Evolutionary conservation across 2,329 filamentous ascomycete species (phyloP).

Genomic region (Cercospora berteroae): DNA sequence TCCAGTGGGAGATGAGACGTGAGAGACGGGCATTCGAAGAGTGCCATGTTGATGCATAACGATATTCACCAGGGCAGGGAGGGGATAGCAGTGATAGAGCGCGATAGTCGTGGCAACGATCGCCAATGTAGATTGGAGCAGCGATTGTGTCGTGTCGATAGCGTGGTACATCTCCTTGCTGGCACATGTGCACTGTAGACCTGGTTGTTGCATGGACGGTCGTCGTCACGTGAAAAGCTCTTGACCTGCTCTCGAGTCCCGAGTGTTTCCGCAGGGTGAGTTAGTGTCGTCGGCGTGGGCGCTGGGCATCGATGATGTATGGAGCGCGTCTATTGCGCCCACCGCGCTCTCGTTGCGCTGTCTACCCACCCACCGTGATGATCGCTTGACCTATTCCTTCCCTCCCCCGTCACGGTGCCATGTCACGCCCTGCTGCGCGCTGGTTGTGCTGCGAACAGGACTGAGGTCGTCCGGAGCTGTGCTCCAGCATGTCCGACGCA

Average conservation of each 20-base stretch:
- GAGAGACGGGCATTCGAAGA: conserved; percentile 33
- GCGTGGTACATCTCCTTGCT: background rate
- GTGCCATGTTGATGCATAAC: conserved; percentile 25
- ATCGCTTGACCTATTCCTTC: background rate
- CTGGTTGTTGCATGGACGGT: background rate
- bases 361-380: background rate
- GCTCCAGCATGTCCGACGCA: background rate
- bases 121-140: background rate
- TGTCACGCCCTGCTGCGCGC: background rate
- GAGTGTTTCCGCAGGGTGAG: background rate
- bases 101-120: background rate
- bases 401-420: background rate
- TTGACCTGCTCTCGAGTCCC: background rate
- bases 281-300: background rate
- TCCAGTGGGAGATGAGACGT: conserved; percentile 33
- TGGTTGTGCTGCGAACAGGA: background rate
- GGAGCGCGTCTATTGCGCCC: background rate
- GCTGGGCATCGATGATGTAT: background rate
- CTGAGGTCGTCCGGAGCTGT: background rate
- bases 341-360: background rate
- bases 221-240: background rate
- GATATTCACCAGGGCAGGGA: background rate
- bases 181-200: background rate
- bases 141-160: background rate
- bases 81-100: background rate